These are phyloP conservation scores for Clitopilus hobsonii DNA, from an alignment of 768 basidiomycete genomes.

Conservation along the genomic window DNA sequence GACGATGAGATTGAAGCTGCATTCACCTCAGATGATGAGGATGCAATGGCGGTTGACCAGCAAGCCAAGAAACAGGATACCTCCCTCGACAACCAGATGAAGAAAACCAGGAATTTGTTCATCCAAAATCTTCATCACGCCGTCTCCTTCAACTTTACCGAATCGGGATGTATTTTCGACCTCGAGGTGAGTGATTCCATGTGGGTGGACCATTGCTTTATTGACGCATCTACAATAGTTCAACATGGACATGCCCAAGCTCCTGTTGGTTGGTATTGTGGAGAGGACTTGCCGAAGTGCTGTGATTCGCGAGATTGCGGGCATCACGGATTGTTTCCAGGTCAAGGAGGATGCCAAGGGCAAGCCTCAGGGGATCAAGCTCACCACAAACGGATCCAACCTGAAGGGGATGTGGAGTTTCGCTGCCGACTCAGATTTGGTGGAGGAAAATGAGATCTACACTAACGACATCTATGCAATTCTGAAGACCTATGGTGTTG, in stretches of 20 bases:
- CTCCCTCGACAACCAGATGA: conserved; percentile 36
- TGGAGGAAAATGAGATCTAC: conserved; percentile 78
- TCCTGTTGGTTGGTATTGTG: conserved; percentile 89
- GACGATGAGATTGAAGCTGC: conserved; percentile 63
- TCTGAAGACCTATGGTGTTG: conserved; percentile 90
- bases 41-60: conserved; percentile 16
- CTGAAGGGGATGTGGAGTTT: conserved; percentile 86
- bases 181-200: conserved; percentile 58
- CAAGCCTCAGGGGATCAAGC: conserved; percentile 40
- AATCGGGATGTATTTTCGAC: conserved; percentile 66
- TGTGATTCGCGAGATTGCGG: conserved; percentile 84
- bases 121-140: conserved; percentile 57
- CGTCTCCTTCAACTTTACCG: conserved; percentile 68
- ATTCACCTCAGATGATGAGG: conserved; percentile 49
- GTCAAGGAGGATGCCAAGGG: conserved; percentile 55
- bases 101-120: conserved; percentile 47
- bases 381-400: conserved; percentile 92
- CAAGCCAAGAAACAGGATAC: conserved; percentile 9
- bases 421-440: conserved; percentile 49
- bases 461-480: conserved; percentile 96
- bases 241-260: conserved; percentile 81
- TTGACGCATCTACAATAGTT: conserved; percentile 50
- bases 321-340: conserved; percentile 85
- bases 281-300: conserved; percentile 83
- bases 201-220: background rate